Base-by-base conservation (phyloP, 2,329 filamentous ascomycete genomes). In the Pseudogymnoascus sp. region DNA sequence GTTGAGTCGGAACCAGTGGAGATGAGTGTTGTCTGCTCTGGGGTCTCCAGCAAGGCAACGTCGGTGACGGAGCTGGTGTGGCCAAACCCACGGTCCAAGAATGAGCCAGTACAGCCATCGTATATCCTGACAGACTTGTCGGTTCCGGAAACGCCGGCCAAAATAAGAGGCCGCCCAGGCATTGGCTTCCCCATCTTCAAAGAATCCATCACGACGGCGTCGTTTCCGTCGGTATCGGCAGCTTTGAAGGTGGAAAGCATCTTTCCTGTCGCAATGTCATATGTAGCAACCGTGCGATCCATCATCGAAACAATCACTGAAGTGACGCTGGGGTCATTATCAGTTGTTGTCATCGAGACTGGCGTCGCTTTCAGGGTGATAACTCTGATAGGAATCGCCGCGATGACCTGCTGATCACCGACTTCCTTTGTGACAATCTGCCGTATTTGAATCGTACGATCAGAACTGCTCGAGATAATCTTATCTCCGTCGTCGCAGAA, bases 71-170 rank as follows among this genome's bases (percentile, higher is more conserved):
- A 89, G 72, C 97, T 93, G 0, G 93, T 96, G 69, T 99, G 95
- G 1, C 95, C 95, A 85, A 92, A 97, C 76, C 97, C 95, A 42
- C 91, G 86, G 60, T 92, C 89, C 28, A 97, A 77, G 64, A 99
- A 88, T 1, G 79, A 78, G 7, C 93, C 93, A 44, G 85, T 87
- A 66, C 89, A 87, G 31, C 85, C 81, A 68, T 96, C 90, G 70
- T 99, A 99, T 14, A 99, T 79, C 37, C 95, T 83, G 63, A 99
- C 88, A 0, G 95, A 97, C 73, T 97, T 99, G 75, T 99, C 95
- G 0, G 91, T 96, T 69, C 93, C 93, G 7, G 93, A 97, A 10
- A 95, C 83, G n/a, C 91, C 93, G 16, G 95, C 82, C 61, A 99
- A 81, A 60, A 96, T 83, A 28, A 87, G 84, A 2, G 82, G 75